Base-by-base conservation (phyloP, 2,329 filamentous ascomycete species). In the Xylogone sp. region DNA sequence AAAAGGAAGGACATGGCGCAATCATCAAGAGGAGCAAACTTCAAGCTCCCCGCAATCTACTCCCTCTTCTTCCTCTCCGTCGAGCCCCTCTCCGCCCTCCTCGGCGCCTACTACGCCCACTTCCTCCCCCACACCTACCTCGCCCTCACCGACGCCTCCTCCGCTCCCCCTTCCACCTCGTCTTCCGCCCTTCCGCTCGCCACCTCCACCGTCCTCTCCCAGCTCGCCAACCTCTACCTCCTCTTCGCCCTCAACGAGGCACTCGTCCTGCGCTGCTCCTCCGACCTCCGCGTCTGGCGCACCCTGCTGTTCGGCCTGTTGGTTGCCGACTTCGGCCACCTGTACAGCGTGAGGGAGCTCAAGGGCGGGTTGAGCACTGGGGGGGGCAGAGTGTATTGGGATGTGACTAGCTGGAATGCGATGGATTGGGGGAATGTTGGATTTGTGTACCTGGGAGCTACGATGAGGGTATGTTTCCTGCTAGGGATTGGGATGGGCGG, bases 201-300 rank as follows among this genome's bases (percentile, higher is more conserved):
- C 42, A 87, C 86, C 1, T 78, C 81, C 9, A 81, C 91, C 53
- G 82, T 83, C 42, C 74, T 92, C 61, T 82, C 83, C 18, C 88
- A 93, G 70, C 78, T 93, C 27, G 86, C 86, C 43, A 92, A 90
- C 68, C 74, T 92, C 56, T 93, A 92, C 70, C 68, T 92, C 39
- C 79, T 88, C 52, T 89, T 92, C 68, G 82, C 86, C 50, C 69
- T 93, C 62, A 90, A 87, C 70, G 88, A 94, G 70, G 87, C 86
- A 2, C 70, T 90, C 21, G 84, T 93, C 12, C 76, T 93, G 57
- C 83, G 89, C 42, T 76, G 80, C 16, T 89, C 88, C 6, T 71
- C 73, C 46, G 84, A 91, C 69, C 63, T 85, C 29, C 74, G 75
- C 21, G 87, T 93, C 52, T 93, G 88, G 88, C 76, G 73, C 57